Conservation (phyloP, 164 flowering plant species). For the Berberis vulgaris region DNA sequence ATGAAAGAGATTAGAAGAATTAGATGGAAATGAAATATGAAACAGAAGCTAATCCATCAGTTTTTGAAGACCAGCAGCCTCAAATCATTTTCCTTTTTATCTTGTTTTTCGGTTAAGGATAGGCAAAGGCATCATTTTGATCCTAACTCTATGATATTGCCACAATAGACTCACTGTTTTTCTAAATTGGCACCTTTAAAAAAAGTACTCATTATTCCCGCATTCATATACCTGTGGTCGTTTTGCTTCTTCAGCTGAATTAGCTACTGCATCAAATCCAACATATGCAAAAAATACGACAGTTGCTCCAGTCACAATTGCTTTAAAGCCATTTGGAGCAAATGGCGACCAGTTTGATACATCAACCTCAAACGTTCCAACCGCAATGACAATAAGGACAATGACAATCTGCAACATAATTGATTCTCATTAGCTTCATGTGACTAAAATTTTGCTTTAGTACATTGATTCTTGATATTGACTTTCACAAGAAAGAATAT, state of each 20-base stretch:
- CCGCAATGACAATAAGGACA: slow-evolving; percentile 62
- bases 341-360: slow-evolving; percentile 95
- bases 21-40: background rate
- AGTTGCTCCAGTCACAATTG: slow-evolving; percentile 87
- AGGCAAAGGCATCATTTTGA: no score
- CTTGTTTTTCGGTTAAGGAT: no score
- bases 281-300: slow-evolving; percentile 97
- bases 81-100: no score
- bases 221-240: slow-evolving; percentile 64
- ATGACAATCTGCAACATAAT: slow-evolving; percentile 62
- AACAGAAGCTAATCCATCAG: no score
- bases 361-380: slow-evolving; percentile 86
- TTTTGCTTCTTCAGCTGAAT: slow-evolving; percentile 96
- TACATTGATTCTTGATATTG: background rate
- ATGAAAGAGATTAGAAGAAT: slow-evolving; percentile 3
- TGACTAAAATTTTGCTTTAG: background rate
- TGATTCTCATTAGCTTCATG: background rate
- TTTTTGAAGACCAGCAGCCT: no score
- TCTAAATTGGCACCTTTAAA: no score
- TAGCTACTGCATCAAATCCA: slow-evolving; percentile 98
- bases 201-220: background rate
- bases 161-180: no score
- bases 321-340: slow-evolving; percentile 77
- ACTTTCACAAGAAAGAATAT: background rate
- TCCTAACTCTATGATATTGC: no score